These are phyloP conservation scores for Pythium periplocum DNA, from an alignment of 352 stramenopile species.

Conservation along the genomic window DNA sequence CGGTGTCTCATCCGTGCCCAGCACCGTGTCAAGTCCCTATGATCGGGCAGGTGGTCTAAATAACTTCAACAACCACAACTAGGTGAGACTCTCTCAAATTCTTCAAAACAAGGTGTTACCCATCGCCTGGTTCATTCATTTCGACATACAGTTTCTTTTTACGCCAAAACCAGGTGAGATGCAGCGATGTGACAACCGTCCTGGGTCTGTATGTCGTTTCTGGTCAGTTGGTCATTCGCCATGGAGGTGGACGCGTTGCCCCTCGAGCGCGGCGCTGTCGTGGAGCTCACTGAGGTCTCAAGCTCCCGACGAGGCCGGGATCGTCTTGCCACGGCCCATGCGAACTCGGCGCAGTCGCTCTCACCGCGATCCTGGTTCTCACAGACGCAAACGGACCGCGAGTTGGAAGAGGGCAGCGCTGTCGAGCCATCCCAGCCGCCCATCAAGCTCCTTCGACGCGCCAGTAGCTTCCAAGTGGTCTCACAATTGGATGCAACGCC, in stretches of 20 bases:
- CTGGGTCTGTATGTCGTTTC: no score
- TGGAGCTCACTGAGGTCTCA: conserved; percentile 31
- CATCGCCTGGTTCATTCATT: no score
- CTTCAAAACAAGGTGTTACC: no score
- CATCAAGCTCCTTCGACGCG: conserved; percentile 37
- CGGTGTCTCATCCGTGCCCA: no score
- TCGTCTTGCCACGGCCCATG: conserved; percentile 17
- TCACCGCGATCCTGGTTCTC: conserved; percentile 21
- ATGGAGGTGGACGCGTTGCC: conserved; percentile 23
- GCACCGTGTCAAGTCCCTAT: no score
- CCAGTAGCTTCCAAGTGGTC: conserved; percentile 50
- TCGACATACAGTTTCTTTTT: no score
- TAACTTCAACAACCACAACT: no score
- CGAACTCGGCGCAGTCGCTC: conserved; percentile 40
- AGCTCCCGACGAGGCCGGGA: neutral
- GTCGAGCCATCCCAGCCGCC: conserved; percentile 6
- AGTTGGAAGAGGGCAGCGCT: conserved; percentile 8
- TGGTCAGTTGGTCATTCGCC: neutral
- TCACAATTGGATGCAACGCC: conserved; percentile 2
- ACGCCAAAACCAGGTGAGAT: no score
- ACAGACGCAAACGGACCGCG: conserved; percentile 7
- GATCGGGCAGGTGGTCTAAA: no score
- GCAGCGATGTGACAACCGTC: no score
- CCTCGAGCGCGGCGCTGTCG: conserved; percentile 26
- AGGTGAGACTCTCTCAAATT: no score